Percentiles rank a stretch among this genome's conserved stretches.
These are phyloP conservation scores for Claviceps sp. DNA, from an alignment of 2,329 filamentous ascomycete genomes.

Conservation along the genomic window DNA sequence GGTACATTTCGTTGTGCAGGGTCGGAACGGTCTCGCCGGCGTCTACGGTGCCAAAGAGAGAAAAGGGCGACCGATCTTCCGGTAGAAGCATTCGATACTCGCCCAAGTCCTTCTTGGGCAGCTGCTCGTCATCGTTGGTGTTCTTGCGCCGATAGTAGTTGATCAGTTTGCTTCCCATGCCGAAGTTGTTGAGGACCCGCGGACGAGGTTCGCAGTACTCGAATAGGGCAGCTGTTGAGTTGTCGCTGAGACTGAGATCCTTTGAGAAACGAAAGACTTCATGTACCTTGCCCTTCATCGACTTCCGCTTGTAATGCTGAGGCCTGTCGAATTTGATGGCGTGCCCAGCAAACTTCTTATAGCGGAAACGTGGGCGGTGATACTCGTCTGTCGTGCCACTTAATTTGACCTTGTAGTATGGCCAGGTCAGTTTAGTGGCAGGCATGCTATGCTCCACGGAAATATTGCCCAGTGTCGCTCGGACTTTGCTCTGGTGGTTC, in stretches of 20 bases:
- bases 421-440: constrained; percentile 81
- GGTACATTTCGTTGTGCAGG: constrained; percentile 89
- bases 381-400: constrained; percentile 64
- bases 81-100: constrained; percentile 79
- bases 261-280: constrained; percentile 69
- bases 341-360: constrained; percentile 53
- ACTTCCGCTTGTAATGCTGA: constrained; percentile 65
- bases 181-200: constrained; percentile 84
- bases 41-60: constrained; percentile 85
- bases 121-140: constrained; percentile 55
- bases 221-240: constrained; percentile 73
- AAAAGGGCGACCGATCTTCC: constrained; percentile 92
- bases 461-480: constrained; percentile 80
- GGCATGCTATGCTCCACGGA: constrained; percentile 92
- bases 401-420: constrained; percentile 86
- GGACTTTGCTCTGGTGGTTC: constrained; percentile 91
- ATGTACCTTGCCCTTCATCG: constrained; percentile 65
- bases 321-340: constrained; percentile 60
- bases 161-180: constrained; percentile 91
- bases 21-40: constrained; percentile 83
- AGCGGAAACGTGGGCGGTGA: constrained; percentile 66
- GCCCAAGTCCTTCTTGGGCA: constrained; percentile 73
- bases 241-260: constrained; percentile 77
- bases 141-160: constrained; percentile 89
- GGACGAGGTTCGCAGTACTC: constrained; percentile 95